Evolutionary conservation across 345 rosid species (phyloP), one percentile per base, ranked within the genome.

Genomic region (Cochlearia excelsa): DNA sequence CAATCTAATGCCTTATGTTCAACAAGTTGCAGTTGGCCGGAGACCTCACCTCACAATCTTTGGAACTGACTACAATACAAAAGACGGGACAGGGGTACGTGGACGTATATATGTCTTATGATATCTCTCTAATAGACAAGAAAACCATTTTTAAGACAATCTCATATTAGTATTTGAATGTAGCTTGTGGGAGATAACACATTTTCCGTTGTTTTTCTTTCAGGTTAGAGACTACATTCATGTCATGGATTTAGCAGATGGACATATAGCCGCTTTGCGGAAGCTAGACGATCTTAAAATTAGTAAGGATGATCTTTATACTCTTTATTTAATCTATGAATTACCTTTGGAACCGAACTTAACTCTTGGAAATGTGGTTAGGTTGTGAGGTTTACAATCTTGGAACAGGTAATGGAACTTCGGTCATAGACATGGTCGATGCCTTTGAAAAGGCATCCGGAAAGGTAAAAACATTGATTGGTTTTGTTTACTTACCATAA

Each of bases 191-290:
- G 39, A 3, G 23, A 16, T 16, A 16, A 16, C 23, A 16, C 6
- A 1, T 0, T 6, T 0, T 26, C 7, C 9, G 9, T 35, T 54
- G 5, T 8, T 6, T 16, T 7, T 1, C 5, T 48, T 55, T 51
- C 81, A 88, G 99, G 97, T 89, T 2, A 95, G 99, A 31, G 99
- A 93, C 74, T 93, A 93, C 77, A 93, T 89, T 63, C 99, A 93
- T 39, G 95, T 93, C 42, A 69, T 87, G 30, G 99, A 93, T 74
- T 77, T 89, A 64, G 97, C 99, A 0, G 95, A 89, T 66, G 99
- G 97, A 26, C 99, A 93, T 61, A 87, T 87, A 70, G 97, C 99
- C 35, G 99, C 97, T 46, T 35, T 93, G 63, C 73, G 69, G 3
- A 93, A 89, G 74, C 84, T 93, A 40, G 77, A 77, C 44, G 84